Evolutionary conservation across 495 filamentous ascomycete species (phyloP), one percentile per base, ranked within the genome.

Genomic region (Penicillium pancosmium): DNA sequence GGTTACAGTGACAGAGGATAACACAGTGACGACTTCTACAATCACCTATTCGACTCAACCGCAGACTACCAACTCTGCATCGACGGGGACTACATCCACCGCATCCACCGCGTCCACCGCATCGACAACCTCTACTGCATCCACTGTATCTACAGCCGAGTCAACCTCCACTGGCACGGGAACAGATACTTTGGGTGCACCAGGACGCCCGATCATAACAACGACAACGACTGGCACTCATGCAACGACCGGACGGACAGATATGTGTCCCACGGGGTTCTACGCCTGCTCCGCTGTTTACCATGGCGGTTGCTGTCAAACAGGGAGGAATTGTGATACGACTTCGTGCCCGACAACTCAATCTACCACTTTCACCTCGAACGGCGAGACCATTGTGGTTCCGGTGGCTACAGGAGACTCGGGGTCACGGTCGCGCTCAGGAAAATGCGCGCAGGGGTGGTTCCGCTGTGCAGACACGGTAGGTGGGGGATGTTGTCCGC

Each of bases 401-500:
- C 86, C 90, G 0, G 75, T 74, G 0, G 74, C 77, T 10, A 77
- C 78, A 34, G 18, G 71, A 68, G 25, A 18, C 64, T 15, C 66
- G 10, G 33, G 18, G 63, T 15, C 66, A 0, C 10, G 70, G 63
- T 15, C 66, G 5, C 10, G 70, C 0, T 70, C 69, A 7, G 73
- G 79, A 10, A 75, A 68, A 25, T 97, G 92, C 61, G 90, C 91
- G 0, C 72, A 54, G 21, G 92, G 92, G 3, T 97, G 92, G 92
- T 90, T 84, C 55, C 81, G 79, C 41, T 97, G 92, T 55, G 84
- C 83, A 0, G 84, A 83, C 5, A 81, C 77, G 12, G 76, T 76
- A 0, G 82, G 86, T 0, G 92, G 92, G 8, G 86, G 85, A 1
- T 97, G 92, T 66, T 97, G 92, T 79, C 91, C 91, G 4, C 75